Evolutionary conservation across 2,329 filamentous ascomycete species (phyloP).

Genomic region (Hymenoscyphus linearis): DNA sequence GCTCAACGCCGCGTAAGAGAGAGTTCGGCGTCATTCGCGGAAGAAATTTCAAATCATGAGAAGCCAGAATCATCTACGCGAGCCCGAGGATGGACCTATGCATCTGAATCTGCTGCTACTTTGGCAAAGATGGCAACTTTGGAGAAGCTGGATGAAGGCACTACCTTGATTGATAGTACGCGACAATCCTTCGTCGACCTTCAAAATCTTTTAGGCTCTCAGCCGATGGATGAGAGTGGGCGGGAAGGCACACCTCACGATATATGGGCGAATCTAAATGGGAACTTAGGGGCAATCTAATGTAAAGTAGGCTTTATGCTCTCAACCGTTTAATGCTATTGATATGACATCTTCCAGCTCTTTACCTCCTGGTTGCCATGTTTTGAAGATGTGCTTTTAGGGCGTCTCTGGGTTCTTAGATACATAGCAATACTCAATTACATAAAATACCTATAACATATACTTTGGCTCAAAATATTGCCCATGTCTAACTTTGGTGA

Average conservation of each 20-base stretch:
- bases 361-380: neutral
- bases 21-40: slow-evolving; percentile 39
- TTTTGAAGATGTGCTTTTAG: neutral
- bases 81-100: slow-evolving; percentile 54
- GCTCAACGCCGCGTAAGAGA: slow-evolving; percentile 23
- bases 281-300: slow-evolving; percentile 28
- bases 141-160: slow-evolving; percentile 55
- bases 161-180: slow-evolving; percentile 49
- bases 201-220: slow-evolving; percentile 41
- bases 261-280: slow-evolving; percentile 31
- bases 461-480: too few relatives aligned
- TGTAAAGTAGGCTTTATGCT: neutral
- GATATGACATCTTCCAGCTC: neutral
- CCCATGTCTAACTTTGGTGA: neutral
- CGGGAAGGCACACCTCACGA: slow-evolving; percentile 8
- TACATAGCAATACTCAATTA: neutral
- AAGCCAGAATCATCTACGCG: slow-evolving; percentile 38
- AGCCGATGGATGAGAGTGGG: neutral
- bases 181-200: slow-evolving; percentile 46
- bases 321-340: neutral
- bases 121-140: slow-evolving; percentile 52
- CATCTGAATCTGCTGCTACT: slow-evolving; percentile 56
- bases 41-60: slow-evolving; percentile 37
- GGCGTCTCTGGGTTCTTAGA: neutral
- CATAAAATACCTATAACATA: too few relatives aligned